Percentiles rank a stretch among this genome's conserved stretches.
phyloP scores from a whole-genome alignment of 257 asterid genomes.

The Solanum dulcamara region DNA sequence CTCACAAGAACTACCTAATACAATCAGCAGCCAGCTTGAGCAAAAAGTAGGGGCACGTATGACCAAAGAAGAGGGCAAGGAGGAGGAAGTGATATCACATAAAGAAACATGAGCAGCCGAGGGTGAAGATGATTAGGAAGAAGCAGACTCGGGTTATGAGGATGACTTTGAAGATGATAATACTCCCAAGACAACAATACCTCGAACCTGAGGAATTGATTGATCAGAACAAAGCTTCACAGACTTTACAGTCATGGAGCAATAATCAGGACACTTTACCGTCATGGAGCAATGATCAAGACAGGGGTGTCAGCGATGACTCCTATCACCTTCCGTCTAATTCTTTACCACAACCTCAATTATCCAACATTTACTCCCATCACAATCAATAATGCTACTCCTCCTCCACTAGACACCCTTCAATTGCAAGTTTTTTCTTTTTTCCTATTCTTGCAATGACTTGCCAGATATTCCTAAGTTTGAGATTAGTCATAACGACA shows the following conservation, averaged over 20 bases:
- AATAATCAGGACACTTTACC: constrained; percentile 13
- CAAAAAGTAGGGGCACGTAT: neutral
- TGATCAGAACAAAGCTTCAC: constrained; percentile 18
- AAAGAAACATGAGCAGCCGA: constrained; percentile 7
- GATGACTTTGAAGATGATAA: constrained; percentile 40
- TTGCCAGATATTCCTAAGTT: neutral
- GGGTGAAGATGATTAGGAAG: constrained; percentile 15
- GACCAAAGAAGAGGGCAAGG: neutral
- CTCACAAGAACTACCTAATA: constrained; percentile 18
- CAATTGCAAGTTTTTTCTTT: constrained; percentile 38
- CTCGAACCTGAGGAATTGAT: constrained; percentile 19
- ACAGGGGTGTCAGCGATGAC: constrained; percentile 20
- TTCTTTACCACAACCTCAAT: constrained; percentile 30
- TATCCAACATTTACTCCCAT: constrained; percentile 21
- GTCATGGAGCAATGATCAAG: constrained; percentile 32
- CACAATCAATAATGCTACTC: constrained; percentile 26
- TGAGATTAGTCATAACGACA: neutral
- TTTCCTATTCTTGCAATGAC: neutral
- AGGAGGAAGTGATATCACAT: neutral
- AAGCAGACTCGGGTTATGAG: constrained; percentile 11
- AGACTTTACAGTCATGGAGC: constrained; percentile 25
- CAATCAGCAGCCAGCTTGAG: neutral
- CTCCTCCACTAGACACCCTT: constrained; percentile 19
- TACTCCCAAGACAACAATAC: constrained; percentile 21
- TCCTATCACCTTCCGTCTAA: constrained; percentile 31